Evolutionary conservation across 139 green algal species (phyloP), one percentile per base, ranked within the genome.

Genomic region (Tetratostichococcus sp.): DNA sequence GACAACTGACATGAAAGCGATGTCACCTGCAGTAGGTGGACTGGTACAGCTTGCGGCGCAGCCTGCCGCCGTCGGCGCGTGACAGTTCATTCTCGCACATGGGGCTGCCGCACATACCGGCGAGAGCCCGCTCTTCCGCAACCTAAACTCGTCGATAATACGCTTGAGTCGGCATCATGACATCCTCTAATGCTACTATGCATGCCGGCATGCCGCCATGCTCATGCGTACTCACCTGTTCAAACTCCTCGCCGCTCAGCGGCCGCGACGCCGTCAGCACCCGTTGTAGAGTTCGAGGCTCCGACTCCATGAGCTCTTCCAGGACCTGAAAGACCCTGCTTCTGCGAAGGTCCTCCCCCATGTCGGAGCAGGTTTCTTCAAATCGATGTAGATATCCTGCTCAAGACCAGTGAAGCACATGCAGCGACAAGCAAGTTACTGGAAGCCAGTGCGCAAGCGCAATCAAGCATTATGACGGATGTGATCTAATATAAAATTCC

Each of bases 21-120:
- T n/a, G n/a, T n/a, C n/a, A 62, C 50, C 50, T 62, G 50, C 50
- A 62, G 50, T 62, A 62, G 50, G 50, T 62, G 50, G 50, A 62
- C 50, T 62, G 50, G 50, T 62, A 62, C 2, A 62, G 50, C 19
- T 62, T 62, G 50, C 50, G 50, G 50, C 50, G 50, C 50, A 62
- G 4, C 19, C 26, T 62, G 50, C 50, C 50, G 19, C 17, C 50
- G 50, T 8, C 50, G 50, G 19, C 50, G 50, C 50, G 19, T 26
- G 50, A 8, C 50, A 62, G 50, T 2, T 25, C 14, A 2, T 62
- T 23, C 50, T n/a, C 26, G 50, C 50, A 62, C 50, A 62, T 62
- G 2, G 50, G 50, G 50, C 19, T 62, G 50, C 50, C 50, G 50
- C 50, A 62, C 22, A n/a, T n/a, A 5, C 50, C 50, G 14, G 17